A percentile compares a stretch with the other conserved stretches of the same genome.
These are phyloP conservation scores for Volvox reticuliferus DNA, from an alignment of 139 green algal genomes.

Conservation along the genomic window DNA sequence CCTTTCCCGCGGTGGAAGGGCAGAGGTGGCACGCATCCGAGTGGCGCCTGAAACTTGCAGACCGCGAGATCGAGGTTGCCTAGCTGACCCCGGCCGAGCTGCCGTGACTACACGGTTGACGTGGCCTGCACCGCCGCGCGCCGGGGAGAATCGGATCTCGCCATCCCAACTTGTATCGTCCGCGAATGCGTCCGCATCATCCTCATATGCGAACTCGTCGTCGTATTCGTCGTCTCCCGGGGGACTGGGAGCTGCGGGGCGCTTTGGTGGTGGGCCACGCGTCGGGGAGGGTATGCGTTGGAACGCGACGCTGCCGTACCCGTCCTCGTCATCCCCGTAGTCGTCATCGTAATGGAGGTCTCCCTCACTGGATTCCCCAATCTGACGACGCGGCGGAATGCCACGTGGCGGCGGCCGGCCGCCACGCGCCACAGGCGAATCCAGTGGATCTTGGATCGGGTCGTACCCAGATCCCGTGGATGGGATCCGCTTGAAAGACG, in stretches of 20 bases:
- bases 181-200: conserved; percentile 30
- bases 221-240: background rate
- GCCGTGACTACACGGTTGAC: background rate
- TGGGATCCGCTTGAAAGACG: background rate
- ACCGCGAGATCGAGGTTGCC: conserved; percentile 1
- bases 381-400: background rate
- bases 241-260: background rate
- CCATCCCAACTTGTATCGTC: conserved; percentile 35
- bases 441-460: conserved; percentile 2
- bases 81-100: background rate
- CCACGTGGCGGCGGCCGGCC: background rate
- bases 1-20: conserved; percentile 30
- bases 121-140: background rate
- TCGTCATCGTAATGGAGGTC: background rate
- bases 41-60: background rate
- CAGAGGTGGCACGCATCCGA: background rate
- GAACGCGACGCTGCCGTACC: background rate
- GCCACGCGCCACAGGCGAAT: background rate
- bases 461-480: background rate
- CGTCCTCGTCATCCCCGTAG: background rate
- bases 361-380: background rate
- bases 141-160: background rate
- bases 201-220: background rate
- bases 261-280: background rate
- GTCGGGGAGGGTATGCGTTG: background rate